These are phyloP conservation scores for Solanum hybrid DNA, from an alignment of 305 asterid genomes.

Conservation along the genomic window DNA sequence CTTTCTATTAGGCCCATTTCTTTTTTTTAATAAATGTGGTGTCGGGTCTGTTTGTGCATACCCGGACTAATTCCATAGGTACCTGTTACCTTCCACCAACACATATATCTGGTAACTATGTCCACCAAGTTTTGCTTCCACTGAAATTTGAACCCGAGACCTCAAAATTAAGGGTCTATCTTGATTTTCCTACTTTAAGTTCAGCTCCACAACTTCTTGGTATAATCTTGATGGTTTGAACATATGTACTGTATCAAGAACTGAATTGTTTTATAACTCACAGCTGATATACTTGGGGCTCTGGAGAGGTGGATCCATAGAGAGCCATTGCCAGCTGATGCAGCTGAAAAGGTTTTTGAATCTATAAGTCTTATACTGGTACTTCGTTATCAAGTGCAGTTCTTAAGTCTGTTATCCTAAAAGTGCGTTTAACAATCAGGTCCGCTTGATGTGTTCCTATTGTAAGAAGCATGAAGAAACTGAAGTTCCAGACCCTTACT, in stretches of 20 bases:
- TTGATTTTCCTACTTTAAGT: background rate
- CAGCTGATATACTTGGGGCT: conserved; percentile 62
- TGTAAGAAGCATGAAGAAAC: conserved; percentile 73
- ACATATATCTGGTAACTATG: background rate
- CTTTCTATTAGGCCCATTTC: background rate
- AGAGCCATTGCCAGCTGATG: conserved; percentile 58
- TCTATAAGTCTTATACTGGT: background rate
- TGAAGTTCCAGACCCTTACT: conserved; percentile 89
- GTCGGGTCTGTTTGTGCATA: background rate
- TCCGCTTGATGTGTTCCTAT: conserved; percentile 70
- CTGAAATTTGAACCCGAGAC: background rate
- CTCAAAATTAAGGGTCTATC: background rate
- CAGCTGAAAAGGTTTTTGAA: conserved; percentile 48
- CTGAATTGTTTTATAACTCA: conserved; percentile 1
- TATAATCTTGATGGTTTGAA: background rate
- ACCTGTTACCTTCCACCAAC: background rate
- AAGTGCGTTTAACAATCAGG: conserved; percentile 28
- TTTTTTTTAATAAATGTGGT: background rate
- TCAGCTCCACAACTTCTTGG: background rate
- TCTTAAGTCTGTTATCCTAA: background rate
- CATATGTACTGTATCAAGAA: background rate
- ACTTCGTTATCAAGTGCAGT: background rate
- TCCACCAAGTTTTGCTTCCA: background rate
- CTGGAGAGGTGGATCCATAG: conserved; percentile 83
- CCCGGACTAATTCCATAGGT: background rate